phyloP scores from a whole-genome alignment of 495 filamentous ascomycete genomes.

The Diplogelasinospora grovesii region DNA sequence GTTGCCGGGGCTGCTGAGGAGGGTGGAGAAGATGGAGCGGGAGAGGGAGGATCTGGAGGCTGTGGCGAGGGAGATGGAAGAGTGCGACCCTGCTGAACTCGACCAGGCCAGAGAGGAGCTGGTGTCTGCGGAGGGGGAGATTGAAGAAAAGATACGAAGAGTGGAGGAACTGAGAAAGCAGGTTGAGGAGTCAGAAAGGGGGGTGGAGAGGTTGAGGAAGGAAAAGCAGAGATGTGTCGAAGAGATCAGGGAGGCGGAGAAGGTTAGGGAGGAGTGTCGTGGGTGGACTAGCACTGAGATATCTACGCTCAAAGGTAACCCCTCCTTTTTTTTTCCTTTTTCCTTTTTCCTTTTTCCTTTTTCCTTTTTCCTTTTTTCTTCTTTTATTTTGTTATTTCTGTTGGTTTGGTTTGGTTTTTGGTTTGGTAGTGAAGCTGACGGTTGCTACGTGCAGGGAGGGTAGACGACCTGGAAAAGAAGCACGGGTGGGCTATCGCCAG shows the following conservation, averaged over 20 bases:
- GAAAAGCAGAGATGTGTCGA: conserved; percentile 60
- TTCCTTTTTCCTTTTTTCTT: too few species aligned
- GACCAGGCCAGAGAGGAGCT: conserved; percentile 59
- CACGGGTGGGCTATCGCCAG: conserved; percentile 77
- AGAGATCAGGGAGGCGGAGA: conserved; percentile 79
- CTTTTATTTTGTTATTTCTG: too few species aligned
- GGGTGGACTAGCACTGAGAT: conserved; percentile 85
- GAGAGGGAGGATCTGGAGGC: conserved; percentile 61
- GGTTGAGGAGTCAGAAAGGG: conserved; percentile 54
- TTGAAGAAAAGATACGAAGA: conserved; percentile 58
- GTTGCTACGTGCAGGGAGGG: conserved; percentile 46
- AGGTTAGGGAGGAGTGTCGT: conserved; percentile 75
- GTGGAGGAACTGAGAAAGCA: conserved; percentile 58
- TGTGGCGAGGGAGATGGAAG: conserved; percentile 67
- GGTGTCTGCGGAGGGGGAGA: conserved; percentile 54
- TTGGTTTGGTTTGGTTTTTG: too few species aligned
- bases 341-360: too few species aligned
- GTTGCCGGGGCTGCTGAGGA: conserved; percentile 57
- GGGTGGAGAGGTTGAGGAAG: conserved; percentile 51
- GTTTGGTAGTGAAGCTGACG: conserved; percentile 7
- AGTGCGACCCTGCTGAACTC: conserved; percentile 72
- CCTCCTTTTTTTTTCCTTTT: too few species aligned
- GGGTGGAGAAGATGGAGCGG: conserved; percentile 49
- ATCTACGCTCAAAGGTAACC: conserved; percentile 58
- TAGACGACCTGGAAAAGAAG: conserved; percentile 58